These are phyloP conservation scores for Phylloporus sp. DNA, from an alignment of 768 basidiomycete species.

Conservation along the genomic window DNA sequence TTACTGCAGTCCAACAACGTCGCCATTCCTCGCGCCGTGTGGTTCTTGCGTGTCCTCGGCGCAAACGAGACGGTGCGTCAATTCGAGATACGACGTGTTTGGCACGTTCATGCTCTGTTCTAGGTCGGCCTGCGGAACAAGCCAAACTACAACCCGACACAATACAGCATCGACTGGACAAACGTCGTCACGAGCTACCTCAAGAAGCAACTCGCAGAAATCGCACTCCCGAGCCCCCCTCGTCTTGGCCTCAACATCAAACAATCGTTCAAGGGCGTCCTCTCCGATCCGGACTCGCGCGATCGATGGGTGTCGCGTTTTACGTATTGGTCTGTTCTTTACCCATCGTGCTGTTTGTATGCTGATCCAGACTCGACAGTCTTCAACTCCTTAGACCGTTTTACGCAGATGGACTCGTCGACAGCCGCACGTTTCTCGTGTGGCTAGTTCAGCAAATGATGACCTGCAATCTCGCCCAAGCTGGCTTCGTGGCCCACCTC, in stretches of 20 bases:
- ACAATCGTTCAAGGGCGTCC: slow-evolving; percentile 75
- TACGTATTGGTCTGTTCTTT: slow-evolving; percentile 58
- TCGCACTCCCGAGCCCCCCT: slow-evolving; percentile 73
- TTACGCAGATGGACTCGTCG: slow-evolving; percentile 76
- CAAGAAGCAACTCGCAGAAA: slow-evolving; percentile 77
- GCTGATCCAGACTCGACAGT: slow-evolving; percentile 33
- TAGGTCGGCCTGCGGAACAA: slow-evolving; percentile 74
- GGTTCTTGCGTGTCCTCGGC: slow-evolving; percentile 84
- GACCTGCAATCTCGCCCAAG: slow-evolving; percentile 77
- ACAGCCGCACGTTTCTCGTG: slow-evolving; percentile 66
- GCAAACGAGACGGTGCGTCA: slow-evolving; percentile 72
- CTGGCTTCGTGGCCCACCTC: slow-evolving; percentile 69
- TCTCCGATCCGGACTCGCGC: slow-evolving; percentile 64
- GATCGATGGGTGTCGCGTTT: slow-evolving; percentile 78
- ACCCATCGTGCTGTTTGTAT: neutral
- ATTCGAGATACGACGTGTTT: too few species aligned
- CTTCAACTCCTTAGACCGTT: slow-evolving; percentile 68
- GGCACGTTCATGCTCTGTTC: neutral
- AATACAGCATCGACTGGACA: slow-evolving; percentile 84
- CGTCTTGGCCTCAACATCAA: slow-evolving; percentile 76
- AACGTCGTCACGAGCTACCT: slow-evolving; percentile 74
- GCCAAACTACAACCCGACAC: slow-evolving; percentile 73
- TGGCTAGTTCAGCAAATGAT: slow-evolving; percentile 78
- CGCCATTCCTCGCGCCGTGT: slow-evolving; percentile 75
- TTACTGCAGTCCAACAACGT: slow-evolving; percentile 72